Evolutionary conservation across 2,329 filamentous ascomycete species (phyloP), one percentile per base, ranked within the genome.

Genomic region (Fusarium circinatum): DNA sequence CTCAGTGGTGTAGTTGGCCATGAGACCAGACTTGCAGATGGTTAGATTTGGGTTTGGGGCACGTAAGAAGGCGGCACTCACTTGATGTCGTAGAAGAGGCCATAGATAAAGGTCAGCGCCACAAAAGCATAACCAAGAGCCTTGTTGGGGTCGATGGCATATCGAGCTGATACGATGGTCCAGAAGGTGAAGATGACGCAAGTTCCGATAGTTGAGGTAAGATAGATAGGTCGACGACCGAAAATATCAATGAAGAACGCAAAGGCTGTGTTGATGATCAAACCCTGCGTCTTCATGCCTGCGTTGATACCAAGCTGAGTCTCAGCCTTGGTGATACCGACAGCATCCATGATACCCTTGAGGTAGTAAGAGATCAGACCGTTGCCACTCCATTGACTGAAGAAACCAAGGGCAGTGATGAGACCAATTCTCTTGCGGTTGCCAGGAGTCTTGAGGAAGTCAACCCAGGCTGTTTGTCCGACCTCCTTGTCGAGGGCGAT

Each of bases 31-130:
- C 73, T 11, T 81, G 73, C 3, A 76, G 11, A 75, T 75, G 2
- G 18, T 67, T 26, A 67, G 20, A 7, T n/a, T 10, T 30, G 3
- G 3, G 1, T 0, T 0, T 1, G 9, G 20, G 26, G 5, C 1
- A 22, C 2, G 0, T 6, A 5, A 17, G 13, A 48, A 20, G 1
- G 9, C 1, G 9, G 9, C 0, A 26, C 62, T 67, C 14, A 61
- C 65, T 67, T 68, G 17, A 83, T 76, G 42, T 81, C 79, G 58
- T 83, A 84, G 56, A 79, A 79, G 13, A 78, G 77, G n/a, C 80
- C 81, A 63, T 81, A 85, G 28, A 83, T 78, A 34, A 85, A 85
- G 1, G 84, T 76, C 39, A 82, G 78, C 0, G 80, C 76, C 7
- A 85, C 78, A 4, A 83, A 81, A 1, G 77, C 74, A 48, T 69